Evolutionary conservation across 495 filamentous ascomycete genomes (phyloP).

Genomic region (Glonium stellatum): DNA sequence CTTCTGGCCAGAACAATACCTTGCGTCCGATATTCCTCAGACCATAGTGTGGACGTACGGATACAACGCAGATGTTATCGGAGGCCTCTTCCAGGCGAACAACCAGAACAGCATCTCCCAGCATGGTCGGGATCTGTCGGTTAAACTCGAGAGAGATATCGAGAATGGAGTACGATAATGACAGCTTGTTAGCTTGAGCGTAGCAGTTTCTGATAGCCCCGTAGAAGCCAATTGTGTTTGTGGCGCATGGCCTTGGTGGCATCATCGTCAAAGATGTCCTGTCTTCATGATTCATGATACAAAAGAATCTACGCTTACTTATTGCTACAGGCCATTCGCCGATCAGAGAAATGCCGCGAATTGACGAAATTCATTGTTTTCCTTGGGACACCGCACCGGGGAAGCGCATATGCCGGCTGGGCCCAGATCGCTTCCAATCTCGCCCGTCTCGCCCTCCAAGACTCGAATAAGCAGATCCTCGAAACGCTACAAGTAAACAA

Average conservation of each 20-base stretch:
- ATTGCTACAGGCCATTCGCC: background rate
- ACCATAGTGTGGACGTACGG: conserved; percentile 13
- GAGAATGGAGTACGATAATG: conserved; percentile 26
- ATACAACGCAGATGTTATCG: conserved; percentile 14
- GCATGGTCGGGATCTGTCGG: conserved; percentile 32
- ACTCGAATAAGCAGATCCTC: conserved; percentile 31
- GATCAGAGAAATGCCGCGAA: conserved; percentile 29
- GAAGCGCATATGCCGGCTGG: conserved; percentile 34
- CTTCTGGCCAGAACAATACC: conserved; percentile 13
- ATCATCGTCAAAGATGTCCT: conserved; percentile 41
- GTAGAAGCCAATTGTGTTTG: conserved; percentile 35
- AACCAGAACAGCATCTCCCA: conserved; percentile 38
- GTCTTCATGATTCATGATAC: too few relatives aligned
- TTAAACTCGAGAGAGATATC: conserved; percentile 30
- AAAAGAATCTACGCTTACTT: too few relatives aligned
- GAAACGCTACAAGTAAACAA: conserved; percentile 33
- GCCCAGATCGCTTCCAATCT: conserved; percentile 30
- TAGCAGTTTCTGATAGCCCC: conserved; percentile 1
- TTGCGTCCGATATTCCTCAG: conserved; percentile 2
- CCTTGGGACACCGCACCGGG: conserved; percentile 41
- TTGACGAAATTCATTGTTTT: conserved; percentile 38
- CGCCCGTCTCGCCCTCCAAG: conserved; percentile 28
- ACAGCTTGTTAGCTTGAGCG: conserved; percentile 6
- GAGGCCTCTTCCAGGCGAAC: conserved; percentile 30
- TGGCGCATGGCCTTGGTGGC: conserved; percentile 41